Evolutionary conservation across 805 yeast species (phyloP), one percentile per base, ranked within the genome.

Genomic region (Metschnikowia colocasiae): DNA sequence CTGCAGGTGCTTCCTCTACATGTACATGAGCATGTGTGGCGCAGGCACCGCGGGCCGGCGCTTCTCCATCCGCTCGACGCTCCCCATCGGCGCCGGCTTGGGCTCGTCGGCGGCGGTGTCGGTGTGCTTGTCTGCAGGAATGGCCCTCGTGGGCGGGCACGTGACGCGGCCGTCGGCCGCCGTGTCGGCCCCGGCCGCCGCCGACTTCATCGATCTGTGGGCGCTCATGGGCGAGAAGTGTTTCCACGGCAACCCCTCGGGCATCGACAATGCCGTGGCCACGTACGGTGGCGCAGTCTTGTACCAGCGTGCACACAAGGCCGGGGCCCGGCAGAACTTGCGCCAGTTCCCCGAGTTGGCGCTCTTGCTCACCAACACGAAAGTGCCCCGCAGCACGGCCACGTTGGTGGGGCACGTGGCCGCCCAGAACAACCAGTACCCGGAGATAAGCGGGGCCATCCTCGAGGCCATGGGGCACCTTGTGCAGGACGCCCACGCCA

Each of bases 11-110:
- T 92, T 94, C 65, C 69, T 92, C 35, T 94, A 92, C 66, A 67
- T 94, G 37, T 87, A 83, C 63, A 64, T 81, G 47, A 77, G 77
- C 47, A 40, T 40, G 43, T 80, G 90, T 55, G 53, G 62, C 5
- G 22, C 25, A 2, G 16, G 18, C 3, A 16, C 36, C 3, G 68
- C 73, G 9, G 63, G 0, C 66, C 72, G 1, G 73, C 74, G 73
- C 29, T 88, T 85, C 63, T 74, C 82, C 3, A 81, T 87, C 13
- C 79, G 91, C 48, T 87, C 96, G 1, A 83, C 95, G 1, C 70
- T 91, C 42, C 99, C 99, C 1, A 85, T 92, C 41, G 97, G 99
- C 33, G 97, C 99, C 0, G 99, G 99, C 0, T 74, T 94, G 40
- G 99, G 99, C 0, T 87, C 96, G 1, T 87, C 96, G 38, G 98